Evolutionary conservation across 2,329 filamentous ascomycete genomes (phyloP).

Genomic region (Triangularia verruculosa): DNA sequence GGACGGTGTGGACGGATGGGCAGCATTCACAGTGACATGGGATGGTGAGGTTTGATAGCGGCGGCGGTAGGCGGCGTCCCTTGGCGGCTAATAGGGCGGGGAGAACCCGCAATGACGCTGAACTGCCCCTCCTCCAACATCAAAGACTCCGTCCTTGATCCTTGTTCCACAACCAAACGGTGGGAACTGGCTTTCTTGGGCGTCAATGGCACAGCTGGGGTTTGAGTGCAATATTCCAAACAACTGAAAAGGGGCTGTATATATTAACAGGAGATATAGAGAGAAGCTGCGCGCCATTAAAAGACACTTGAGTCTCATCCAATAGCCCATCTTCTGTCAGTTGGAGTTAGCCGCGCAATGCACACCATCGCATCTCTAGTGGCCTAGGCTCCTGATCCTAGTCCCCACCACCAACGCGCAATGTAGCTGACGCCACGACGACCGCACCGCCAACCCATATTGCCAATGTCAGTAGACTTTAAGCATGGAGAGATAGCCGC

Average conservation of each 20-base stretch:
- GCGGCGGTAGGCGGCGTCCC: neutral
- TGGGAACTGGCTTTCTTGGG: neutral
- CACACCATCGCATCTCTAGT: neutral
- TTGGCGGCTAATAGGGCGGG: constrained; percentile 1
- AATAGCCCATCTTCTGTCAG: neutral
- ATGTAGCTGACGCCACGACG: neutral
- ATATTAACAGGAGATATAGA: neutral
- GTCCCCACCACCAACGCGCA: neutral
- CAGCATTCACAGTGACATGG: neutral
- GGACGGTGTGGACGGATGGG: too few species aligned
- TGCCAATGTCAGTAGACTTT: neutral
- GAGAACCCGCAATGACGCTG: constrained; percentile 3
- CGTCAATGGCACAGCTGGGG: neutral
- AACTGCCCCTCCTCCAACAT: neutral
- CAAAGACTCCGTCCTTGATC: neutral
- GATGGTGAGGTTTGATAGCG: neutral
- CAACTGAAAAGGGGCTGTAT: neutral
- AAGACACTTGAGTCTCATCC: neutral
- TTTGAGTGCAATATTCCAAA: neutral
- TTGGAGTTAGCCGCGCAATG: neutral
- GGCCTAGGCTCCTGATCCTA: neutral
- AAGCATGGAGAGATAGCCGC: neutral
- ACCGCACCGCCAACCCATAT: neutral
- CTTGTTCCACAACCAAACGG: neutral
- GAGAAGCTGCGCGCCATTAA: neutral